A percentile compares a stretch with the other conserved stretches of the same genome.
Conservation (phyloP, 345 rosid genomes). For the Syzygium aromaticum region DNA sequence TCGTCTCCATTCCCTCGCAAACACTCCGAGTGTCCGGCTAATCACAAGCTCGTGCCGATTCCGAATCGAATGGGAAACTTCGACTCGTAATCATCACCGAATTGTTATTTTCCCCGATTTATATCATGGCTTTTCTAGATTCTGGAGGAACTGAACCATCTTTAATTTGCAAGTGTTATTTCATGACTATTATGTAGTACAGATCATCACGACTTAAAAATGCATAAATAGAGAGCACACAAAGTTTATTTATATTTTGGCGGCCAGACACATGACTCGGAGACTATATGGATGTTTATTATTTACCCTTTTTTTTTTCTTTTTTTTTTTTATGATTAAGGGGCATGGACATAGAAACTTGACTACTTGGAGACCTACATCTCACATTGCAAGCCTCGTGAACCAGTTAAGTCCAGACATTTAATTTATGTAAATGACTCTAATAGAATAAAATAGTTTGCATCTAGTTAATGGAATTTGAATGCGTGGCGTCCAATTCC, state of each 20-base stretch:
- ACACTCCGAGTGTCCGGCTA: neutral
- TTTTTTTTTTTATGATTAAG: no score
- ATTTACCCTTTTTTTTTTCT: no score
- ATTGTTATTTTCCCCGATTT: neutral
- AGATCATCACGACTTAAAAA: neutral
- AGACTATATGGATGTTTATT: neutral
- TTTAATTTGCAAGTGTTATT: neutral
- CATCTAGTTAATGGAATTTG: neutral
- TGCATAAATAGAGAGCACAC: neutral
- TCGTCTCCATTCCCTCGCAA: neutral
- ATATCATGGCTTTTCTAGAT: neutral
- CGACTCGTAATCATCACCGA: neutral
- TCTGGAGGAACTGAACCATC: neutral
- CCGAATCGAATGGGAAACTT: neutral
- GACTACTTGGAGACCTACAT: neutral
- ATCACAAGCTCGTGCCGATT: neutral
- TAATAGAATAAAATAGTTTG: no score
- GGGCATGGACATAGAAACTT: neutral
- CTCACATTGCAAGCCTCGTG: neutral
- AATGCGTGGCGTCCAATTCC: neutral
- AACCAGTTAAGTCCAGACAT: neutral
- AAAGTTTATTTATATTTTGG: neutral
- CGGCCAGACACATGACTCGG: neutral
- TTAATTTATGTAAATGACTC: neutral
- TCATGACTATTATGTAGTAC: neutral